A percentile compares a stretch with the other conserved stretches of the same genome.
These are phyloP conservation scores for Madurella fahalii DNA, from an alignment of 2,329 filamentous ascomycete species.

Conservation along the genomic window DNA sequence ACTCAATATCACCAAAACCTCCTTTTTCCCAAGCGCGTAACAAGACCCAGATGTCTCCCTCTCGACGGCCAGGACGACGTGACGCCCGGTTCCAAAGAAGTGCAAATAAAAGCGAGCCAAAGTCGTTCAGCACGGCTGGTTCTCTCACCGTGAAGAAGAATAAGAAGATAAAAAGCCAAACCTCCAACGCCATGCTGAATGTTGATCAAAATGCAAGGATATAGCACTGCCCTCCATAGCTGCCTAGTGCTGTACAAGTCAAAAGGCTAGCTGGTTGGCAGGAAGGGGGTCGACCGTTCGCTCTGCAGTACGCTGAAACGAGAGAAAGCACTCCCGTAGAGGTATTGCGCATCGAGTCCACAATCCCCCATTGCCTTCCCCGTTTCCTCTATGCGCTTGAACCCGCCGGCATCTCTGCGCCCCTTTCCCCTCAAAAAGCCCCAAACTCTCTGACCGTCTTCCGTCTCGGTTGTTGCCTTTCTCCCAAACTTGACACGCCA, in stretches of 20 bases:
- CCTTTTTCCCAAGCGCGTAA: background rate
- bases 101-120: constrained; percentile 1
- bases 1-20: background rate
- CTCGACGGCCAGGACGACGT: background rate
- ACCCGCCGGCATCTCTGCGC: background rate
- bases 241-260: background rate
- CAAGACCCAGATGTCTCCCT: no score
- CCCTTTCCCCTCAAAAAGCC: background rate
- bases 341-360: background rate
- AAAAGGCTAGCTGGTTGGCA: background rate
- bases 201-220: constrained; percentile 30
- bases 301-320: background rate
- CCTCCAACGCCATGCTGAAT: constrained; percentile 38
- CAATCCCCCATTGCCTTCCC: background rate
- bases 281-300: background rate
- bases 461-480: constrained; percentile 18
- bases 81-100: background rate
- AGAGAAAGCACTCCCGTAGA: background rate
- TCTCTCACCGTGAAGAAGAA: constrained; percentile 28
- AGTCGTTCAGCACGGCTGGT: background rate
- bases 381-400: background rate
- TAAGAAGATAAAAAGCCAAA: constrained; percentile 21
- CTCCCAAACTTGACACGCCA: constrained; percentile 6
- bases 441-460: constrained; percentile 21
- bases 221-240: constrained; percentile 1